Evolutionary conservation across 192 early-diverging fungal genomes (phyloP), one percentile per base, ranked within the genome.

Genomic region (Dispira simplex): DNA sequence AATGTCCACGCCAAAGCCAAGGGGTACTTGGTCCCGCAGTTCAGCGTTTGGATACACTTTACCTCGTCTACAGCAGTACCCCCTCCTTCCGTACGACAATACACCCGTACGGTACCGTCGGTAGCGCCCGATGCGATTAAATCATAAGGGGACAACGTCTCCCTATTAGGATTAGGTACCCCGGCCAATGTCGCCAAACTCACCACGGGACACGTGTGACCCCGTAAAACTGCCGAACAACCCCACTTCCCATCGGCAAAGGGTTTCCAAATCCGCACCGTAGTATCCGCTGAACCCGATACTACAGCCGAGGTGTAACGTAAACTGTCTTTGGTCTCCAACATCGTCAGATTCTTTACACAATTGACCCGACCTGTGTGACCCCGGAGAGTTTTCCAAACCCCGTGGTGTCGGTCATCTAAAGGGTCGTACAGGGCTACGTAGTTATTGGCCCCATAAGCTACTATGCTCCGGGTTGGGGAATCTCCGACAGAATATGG

Each of bases 241-340:
- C 73, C 66, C 85, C 85, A 89, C 67, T 68, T 67, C 8, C 70
- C 49, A 47, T 43, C 20, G 9, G 52, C 23, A 23, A 45, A 64
- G 14, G 62, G 68, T 65, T 77, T 77, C 93, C 93, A 95, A 0
- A 93, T 69, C 3, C 87, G 79, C 0, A 78, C 82, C 0, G 90
- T 89, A 64, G 77, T 77, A 65, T 93, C 91, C 5, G 86, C 86
- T 3, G 89, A 87, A 14, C 84, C 93, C 16, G 88, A 87, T 21
- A 91, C 78, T 3, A 93, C 70, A 12, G 79, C 83, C 18, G 83
- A 75, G 26, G 80, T 81, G 16, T 52, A 70, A n/a, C 78, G 79
- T 48, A 77, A 78, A 10, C 73, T 51, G 13, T 70, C 69, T 65
- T 32, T 46, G 51, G 46, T 9, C 25, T 46, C 57, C 64, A 83